These are phyloP conservation scores for Yarrowia sp. DNA, from an alignment of 805 yeast genomes.

Conservation along the genomic window DNA sequence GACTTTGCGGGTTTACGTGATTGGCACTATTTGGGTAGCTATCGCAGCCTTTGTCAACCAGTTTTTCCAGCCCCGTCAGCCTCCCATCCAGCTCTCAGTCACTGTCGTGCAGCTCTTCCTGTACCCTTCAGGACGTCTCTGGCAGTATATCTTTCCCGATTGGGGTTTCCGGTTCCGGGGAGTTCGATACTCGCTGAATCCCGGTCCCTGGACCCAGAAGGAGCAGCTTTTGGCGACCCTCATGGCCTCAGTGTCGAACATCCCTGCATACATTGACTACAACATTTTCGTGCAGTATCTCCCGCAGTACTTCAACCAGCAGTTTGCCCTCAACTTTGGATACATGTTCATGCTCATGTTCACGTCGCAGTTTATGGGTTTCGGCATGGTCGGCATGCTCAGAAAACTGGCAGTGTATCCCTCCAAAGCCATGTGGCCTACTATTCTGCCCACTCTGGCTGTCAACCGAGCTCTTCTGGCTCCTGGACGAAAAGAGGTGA, in stretches of 20 bases:
- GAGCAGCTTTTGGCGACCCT: conserved; percentile 68
- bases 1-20: conserved; percentile 54
- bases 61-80: conserved; percentile 61
- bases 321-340: conserved; percentile 43
- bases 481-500: conserved; percentile 53
- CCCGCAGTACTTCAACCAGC: conserved; percentile 39
- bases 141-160: conserved; percentile 43
- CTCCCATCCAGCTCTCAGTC: conserved; percentile 57
- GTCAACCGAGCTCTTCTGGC: conserved; percentile 47
- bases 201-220: conserved; percentile 66
- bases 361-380: conserved; percentile 61
- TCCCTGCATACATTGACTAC: conserved; percentile 46
- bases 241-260: conserved; percentile 52
- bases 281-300: conserved; percentile 39
- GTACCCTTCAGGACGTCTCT: conserved; percentile 60
- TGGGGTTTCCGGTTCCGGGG: conserved; percentile 49
- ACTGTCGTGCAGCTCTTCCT: conserved; percentile 63
- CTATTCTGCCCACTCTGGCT: conserved; percentile 63
- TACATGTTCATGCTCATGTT: conserved; percentile 57
- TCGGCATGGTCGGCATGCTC: conserved; percentile 62
- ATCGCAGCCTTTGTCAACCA: conserved; percentile 44
- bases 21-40: conserved; percentile 49
- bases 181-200: conserved; percentile 54
- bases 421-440: conserved; percentile 55
- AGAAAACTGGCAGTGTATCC: conserved; percentile 58